Percentiles rank a stretch among this genome's conserved stretches.
Conservation (phyloP, 306 rosid genomes). For the Trifolium dubium region DNA sequence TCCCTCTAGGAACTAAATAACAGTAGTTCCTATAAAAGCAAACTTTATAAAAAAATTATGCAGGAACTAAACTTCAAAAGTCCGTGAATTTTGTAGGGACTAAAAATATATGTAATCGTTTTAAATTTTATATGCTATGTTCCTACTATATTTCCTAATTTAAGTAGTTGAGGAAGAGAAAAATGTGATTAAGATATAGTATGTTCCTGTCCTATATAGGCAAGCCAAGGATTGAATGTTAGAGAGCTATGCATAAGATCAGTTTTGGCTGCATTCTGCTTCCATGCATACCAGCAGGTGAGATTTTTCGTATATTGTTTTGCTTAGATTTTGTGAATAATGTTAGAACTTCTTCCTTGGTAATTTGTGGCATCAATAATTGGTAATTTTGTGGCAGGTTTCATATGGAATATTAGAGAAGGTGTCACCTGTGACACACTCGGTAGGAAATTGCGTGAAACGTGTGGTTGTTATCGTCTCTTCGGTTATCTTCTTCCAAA, state of each 20-base stretch:
- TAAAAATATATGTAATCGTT: too few relatives aligned
- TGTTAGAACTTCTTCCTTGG: neutral
- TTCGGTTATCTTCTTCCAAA: conserved; percentile 72
- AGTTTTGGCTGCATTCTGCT: conserved; percentile 72
- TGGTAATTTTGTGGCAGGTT: conserved; percentile 50
- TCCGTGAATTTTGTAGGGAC: neutral
- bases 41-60: too few relatives aligned
- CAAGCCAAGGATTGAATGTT: conserved; percentile 67
- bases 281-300: conserved; percentile 80
- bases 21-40: too few relatives aligned
- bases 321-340: neutral
- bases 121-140: neutral
- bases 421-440: conserved; percentile 76
- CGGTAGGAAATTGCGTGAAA: conserved; percentile 77
- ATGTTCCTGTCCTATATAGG: conserved; percentile 42
- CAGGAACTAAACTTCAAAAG: neutral
- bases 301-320: conserved; percentile 31
- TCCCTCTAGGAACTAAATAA: too few relatives aligned
- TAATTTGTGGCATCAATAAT: conserved; percentile 5
- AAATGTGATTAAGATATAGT: neutral
- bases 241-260: conserved; percentile 62
- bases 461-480: conserved; percentile 74
- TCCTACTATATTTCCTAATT: conserved; percentile 15
- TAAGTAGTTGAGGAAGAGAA: conserved; percentile 20
- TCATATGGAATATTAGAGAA: conserved; percentile 66